Base-by-base conservation (phyloP, 2,329 filamentous ascomycete species). In the Trichoderma breve region DNA sequence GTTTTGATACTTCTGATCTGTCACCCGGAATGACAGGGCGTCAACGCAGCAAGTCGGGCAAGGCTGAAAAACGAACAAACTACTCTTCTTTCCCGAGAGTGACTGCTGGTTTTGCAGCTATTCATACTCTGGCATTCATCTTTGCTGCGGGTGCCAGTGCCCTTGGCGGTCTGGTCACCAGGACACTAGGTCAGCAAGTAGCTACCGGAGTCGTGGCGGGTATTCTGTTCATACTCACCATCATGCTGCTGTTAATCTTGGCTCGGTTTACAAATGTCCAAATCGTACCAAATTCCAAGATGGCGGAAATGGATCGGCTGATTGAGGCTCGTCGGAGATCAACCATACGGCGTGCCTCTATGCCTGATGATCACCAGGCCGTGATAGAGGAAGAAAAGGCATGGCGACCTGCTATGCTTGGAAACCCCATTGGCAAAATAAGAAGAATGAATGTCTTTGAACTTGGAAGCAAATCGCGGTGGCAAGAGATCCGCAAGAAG, bases 1-100 rank as follows among this genome's bases (percentile, higher is more conserved):
- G 90, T 0, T 95, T 91, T 79, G 93, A 95, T 78, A 92, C 90
- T n/a, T 93, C 91, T 53, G 93, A 95, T 79, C 84, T 95, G 4
- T 91, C 92, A 75, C 89, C 91, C 2, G 90, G 91, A 12, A 91
- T 92, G 84, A 92, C 87, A 7, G 87, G 88, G 34, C 84, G 84
- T 18, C 84, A 84, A n/a, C 83, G 81, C 32, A 83, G 82, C n/a
- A 76, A 77, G 4, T 82, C 82, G 6, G 78, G 79, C 14, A 81
- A 80, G 66, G 77, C 77, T 11, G 79, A 81, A 18, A 86, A 85
- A 57, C 82, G 83, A 60, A 93, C 89, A 12, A 93, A 93, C 77
- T 94, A 93, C 82, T 93, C 92, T 0, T 91, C 89, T 0, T 94
- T 93, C 74, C 93, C 93, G 7, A 87, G 92, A 51, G 89, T 94